phyloP scores from a whole-genome alignment of 2,329 filamentous ascomycete genomes.

The Paecilomyces formosus region DNA sequence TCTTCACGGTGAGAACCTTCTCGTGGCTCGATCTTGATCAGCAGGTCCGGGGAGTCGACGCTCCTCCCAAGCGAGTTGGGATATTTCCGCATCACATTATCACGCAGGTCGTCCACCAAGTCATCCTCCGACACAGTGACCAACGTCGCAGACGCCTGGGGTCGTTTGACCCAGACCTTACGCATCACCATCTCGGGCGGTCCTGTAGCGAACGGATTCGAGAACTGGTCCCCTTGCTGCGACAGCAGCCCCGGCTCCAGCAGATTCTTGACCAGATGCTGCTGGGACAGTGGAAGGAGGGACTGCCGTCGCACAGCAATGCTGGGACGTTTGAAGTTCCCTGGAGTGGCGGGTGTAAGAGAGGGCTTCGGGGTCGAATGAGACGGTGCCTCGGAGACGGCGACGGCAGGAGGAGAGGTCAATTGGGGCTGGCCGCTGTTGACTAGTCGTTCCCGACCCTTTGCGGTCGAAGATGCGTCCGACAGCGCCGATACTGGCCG shows the following conservation, averaged over 20 bases:
- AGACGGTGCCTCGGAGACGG: conserved; percentile 18
- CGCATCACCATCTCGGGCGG: conserved; percentile 37
- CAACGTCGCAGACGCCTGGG: conserved; percentile 75
- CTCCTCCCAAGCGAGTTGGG: conserved; percentile 81
- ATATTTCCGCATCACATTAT: conserved; percentile 88
- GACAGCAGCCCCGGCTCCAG: conserved; percentile 19
- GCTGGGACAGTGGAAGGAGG: conserved; percentile 31
- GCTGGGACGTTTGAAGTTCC: conserved; percentile 23
- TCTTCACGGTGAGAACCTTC: conserved; percentile 50
- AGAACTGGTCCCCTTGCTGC: conserved; percentile 14
- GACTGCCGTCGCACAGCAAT: conserved; percentile 31
- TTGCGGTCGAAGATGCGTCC: conserved; percentile 8
- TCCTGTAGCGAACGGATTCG: conserved; percentile 10
- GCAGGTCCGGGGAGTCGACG: conserved; percentile 87
- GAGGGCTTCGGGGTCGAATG: conserved; percentile 6
- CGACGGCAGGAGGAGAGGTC: conserved; percentile 16
- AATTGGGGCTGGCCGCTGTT: conserved; percentile 13
- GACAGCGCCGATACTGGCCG: conserved; percentile 14
- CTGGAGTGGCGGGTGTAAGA: conserved; percentile 8
- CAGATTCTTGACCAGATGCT: conserved; percentile 29
- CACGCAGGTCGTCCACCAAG: conserved; percentile 87
- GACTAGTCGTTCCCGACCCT: not conserved
- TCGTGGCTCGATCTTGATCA: conserved; percentile 67
- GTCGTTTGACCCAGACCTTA: conserved; percentile 93
- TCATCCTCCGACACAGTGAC: conserved; percentile 82